Evolutionary conservation across 2,329 filamentous ascomycete species (phyloP).

Genomic region (Scedosporium apiospermum): DNA sequence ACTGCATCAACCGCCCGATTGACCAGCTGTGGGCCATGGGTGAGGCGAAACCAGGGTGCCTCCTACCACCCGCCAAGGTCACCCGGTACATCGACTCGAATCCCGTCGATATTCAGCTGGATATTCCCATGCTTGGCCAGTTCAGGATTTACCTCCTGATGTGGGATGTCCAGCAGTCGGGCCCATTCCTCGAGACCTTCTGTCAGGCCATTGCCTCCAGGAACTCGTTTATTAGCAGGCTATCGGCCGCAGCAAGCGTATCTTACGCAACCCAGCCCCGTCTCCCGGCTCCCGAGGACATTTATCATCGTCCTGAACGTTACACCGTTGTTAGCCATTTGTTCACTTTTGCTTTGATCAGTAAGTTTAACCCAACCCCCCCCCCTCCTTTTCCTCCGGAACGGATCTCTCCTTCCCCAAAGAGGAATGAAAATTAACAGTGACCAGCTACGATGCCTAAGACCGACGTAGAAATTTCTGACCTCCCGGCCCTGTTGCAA

Average conservation of each 20-base stretch:
- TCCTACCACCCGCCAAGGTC: conserved; percentile 58
- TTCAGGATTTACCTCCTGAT: conserved; percentile 68
- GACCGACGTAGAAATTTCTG: conserved; percentile 52
- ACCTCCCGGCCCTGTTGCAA: conserved; percentile 53
- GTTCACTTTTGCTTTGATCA: conserved; percentile 62
- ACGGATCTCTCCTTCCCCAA: neutral
- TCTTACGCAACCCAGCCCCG: conserved; percentile 55
- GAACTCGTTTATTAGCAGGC: conserved; percentile 47
- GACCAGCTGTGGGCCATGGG: conserved; percentile 32
- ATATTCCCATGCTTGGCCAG: conserved; percentile 68
- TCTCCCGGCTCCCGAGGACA: conserved; percentile 48
- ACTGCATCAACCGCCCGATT: conserved; percentile 36
- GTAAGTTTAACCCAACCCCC: conserved; percentile 26
- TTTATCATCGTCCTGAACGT: conserved; percentile 56
- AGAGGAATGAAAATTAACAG: neutral
- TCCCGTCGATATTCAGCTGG: conserved; percentile 66
- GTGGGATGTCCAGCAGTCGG: conserved; percentile 46
- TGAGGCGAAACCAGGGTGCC: conserved; percentile 42
- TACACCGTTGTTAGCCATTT: conserved; percentile 60
- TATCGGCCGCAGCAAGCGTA: conserved; percentile 47
- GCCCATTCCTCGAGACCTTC: conserved; percentile 49
- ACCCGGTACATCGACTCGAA: conserved; percentile 71
- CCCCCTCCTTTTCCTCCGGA: too few species aligned
- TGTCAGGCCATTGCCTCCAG: conserved; percentile 42
- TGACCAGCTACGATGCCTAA: conserved; percentile 48